These are phyloP conservation scores for Takashimella tepidaria DNA, from an alignment of 1,284 basidiomycete species.

Conservation along the genomic window DNA sequence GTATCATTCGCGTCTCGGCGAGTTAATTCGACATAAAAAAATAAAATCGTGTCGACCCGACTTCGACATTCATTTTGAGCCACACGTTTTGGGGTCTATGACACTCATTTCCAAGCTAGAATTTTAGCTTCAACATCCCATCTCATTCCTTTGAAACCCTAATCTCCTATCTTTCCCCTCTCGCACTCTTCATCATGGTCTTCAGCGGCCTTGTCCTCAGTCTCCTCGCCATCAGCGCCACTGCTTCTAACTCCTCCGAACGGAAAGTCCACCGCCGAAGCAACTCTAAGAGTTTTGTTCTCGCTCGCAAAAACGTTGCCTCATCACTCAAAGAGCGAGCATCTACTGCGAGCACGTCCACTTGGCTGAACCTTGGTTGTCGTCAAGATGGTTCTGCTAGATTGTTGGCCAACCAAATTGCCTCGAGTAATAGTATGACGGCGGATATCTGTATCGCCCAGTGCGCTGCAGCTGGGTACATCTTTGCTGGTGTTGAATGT, in stretches of 20 bases:
- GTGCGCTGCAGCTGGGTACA: conserved; percentile 39
- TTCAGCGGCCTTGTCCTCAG: not conserved
- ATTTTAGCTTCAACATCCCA: too few relatives aligned
- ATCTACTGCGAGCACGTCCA: not conserved
- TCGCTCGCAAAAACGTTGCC: too few relatives aligned
- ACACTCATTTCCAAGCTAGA: too few relatives aligned
- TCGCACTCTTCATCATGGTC: not conserved
- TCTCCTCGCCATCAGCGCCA: not conserved
- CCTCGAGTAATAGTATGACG: conserved; percentile 24
- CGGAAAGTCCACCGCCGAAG: not conserved
- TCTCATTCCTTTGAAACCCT: too few relatives aligned
- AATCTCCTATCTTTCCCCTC: too few relatives aligned
- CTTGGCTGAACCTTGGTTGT: conserved; percentile 31
- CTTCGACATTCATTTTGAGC: too few relatives aligned
- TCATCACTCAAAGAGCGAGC: not conserved
- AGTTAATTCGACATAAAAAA: too few relatives aligned
- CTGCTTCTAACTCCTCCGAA: not conserved
- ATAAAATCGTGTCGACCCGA: too few relatives aligned
- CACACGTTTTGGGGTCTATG: too few relatives aligned
- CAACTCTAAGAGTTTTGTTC: not conserved
- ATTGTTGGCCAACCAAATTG: conserved; percentile 17
- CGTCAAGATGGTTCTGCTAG: conserved; percentile 25
- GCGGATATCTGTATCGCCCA: conserved; percentile 36
- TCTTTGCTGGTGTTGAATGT: conserved; percentile 43
- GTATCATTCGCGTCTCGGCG: too few relatives aligned